Evolutionary conservation across 202 grass and related monocot species (phyloP).

Genomic region (Carex arenaria): DNA sequence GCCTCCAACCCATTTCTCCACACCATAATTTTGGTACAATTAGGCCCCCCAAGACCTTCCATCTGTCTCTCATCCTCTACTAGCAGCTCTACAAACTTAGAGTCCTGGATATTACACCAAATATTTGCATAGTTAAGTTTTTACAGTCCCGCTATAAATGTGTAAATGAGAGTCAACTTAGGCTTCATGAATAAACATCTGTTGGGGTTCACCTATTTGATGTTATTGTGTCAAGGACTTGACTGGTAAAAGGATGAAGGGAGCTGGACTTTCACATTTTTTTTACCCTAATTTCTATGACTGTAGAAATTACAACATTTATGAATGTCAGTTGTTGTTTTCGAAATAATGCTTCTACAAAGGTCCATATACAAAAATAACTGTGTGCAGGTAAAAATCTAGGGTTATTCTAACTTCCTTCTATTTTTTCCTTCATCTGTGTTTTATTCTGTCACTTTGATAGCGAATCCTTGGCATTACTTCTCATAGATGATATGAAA

Average conservation of each 20-base stretch:
- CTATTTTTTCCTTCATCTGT: neutral
- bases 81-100: conserved; percentile 71
- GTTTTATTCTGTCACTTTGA: neutral
- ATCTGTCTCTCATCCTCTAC: conserved; percentile 75
- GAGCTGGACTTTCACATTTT: neutral
- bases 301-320: neutral
- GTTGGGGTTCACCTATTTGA: neutral
- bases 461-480: neutral
- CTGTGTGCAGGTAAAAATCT: neutral
- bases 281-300: neutral
- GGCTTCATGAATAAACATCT: neutral
- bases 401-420: neutral
- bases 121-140: conserved; percentile 16
- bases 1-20: conserved; percentile 66
- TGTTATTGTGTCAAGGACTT: neutral
- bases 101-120: conserved; percentile 52
- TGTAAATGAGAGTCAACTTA: neutral
- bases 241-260: neutral
- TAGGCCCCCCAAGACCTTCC: conserved; percentile 61
- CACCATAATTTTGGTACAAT: conserved; percentile 71
- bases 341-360: neutral
- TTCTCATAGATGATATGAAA: neutral
- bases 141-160: neutral
- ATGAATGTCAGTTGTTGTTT: neutral
- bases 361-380: neutral